phyloP scores from a whole-genome alignment of 495 filamentous ascomycete genomes.

The Podospora pseudoanserina region DNA sequence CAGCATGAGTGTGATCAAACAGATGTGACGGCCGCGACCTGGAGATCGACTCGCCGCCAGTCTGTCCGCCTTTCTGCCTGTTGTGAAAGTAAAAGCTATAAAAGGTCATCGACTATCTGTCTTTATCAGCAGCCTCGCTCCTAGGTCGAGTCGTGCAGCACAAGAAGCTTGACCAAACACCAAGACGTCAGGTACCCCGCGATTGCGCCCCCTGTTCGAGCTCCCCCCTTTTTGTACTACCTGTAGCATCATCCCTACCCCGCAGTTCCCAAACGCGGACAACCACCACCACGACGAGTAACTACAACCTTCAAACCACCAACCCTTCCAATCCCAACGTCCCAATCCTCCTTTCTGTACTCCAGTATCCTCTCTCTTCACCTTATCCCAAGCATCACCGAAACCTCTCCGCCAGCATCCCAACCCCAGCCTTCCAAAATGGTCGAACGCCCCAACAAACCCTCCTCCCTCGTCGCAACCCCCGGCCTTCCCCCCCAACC shows the following conservation, averaged over 20 bases:
- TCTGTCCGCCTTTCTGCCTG: background rate
- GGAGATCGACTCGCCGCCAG: background rate
- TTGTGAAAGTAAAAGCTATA: background rate
- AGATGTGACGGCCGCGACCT: background rate
- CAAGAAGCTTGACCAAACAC: background rate
- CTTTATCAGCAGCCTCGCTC: background rate
- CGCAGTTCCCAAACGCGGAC: slow-evolving; percentile 1
- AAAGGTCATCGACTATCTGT: background rate
- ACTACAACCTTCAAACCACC: background rate
- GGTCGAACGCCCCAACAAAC: slow-evolving; percentile 84
- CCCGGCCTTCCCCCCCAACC: slow-evolving; percentile 61
- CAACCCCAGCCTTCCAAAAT: slow-evolving; percentile 32
- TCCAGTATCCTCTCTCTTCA: background rate
- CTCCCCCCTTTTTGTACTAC: background rate
- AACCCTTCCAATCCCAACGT: background rate
- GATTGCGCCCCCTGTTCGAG: background rate
- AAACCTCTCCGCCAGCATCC: background rate
- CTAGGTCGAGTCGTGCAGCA: background rate
- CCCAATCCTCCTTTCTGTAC: background rate
- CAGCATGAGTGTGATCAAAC: background rate
- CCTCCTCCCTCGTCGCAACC: slow-evolving; percentile 67
- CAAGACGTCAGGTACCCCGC: background rate
- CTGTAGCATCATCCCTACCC: background rate
- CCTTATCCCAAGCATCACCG: slow-evolving; percentile 3
- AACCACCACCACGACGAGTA: background rate